These are phyloP conservation scores for Trametes villosa DNA, from an alignment of 768 basidiomycete genomes.

Conservation along the genomic window DNA sequence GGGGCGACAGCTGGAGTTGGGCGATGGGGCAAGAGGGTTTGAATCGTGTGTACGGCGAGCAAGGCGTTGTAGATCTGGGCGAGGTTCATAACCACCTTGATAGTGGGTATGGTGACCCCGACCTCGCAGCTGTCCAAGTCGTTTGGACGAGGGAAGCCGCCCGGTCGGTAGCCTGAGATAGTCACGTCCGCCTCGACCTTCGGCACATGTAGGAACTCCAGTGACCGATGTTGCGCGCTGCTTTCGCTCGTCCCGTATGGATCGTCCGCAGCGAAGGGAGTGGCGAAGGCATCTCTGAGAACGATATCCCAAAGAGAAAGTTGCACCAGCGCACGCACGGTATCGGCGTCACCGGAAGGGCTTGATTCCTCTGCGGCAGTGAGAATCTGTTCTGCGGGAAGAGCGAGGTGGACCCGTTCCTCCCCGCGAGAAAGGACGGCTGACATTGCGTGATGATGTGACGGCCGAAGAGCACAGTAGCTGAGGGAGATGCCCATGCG, in stretches of 20 bases:
- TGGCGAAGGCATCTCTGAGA: conserved; percentile 67
- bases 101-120: conserved; percentile 53
- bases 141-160: conserved; percentile 13
- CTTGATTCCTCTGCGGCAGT: conserved; percentile 50
- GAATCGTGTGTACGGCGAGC: conserved; percentile 60
- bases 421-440: conserved; percentile 43
- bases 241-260: conserved; percentile 43
- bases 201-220: conserved; percentile 51
- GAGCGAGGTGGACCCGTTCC: conserved; percentile 55
- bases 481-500: conserved; percentile 56
- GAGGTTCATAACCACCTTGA: conserved; percentile 58
- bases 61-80: conserved; percentile 72
- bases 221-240: conserved; percentile 38
- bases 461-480: conserved; percentile 53
- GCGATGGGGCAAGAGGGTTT: conserved; percentile 40
- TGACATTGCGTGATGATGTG: conserved; percentile 29
- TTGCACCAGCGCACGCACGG: conserved; percentile 47
- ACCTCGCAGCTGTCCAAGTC: conserved; percentile 49
- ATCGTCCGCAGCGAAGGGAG: conserved; percentile 69
- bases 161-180: conserved; percentile 28
- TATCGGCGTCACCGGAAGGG: conserved; percentile 24
- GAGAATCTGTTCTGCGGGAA: conserved; percentile 55
- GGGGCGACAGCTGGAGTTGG: conserved; percentile 7
- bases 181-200: conserved; percentile 36
- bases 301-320: conserved; percentile 52